Evolutionary conservation across 1,139 yeast genomes (phyloP).

Genomic region (Yamadazyma jaroonii): DNA sequence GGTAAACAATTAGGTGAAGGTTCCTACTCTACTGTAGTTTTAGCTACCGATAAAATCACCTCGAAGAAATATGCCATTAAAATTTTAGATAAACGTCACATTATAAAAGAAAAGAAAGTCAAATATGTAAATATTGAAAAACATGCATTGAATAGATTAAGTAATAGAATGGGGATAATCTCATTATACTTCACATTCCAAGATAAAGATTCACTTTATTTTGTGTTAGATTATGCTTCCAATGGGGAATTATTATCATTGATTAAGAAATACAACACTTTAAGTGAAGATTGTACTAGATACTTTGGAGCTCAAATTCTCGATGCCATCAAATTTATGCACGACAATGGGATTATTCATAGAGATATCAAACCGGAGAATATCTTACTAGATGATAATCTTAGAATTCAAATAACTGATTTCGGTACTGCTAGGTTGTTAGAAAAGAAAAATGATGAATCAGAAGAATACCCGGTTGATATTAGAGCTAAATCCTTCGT

Average conservation of each 20-base stretch:
- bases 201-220: conserved; percentile 82
- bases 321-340: conserved; percentile 68
- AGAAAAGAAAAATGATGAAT: conserved; percentile 40
- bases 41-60: conserved; percentile 79
- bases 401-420: conserved; percentile 72
- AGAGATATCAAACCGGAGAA: conserved; percentile 81
- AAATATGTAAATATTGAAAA: conserved; percentile 96
- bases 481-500: conserved; percentile 69
- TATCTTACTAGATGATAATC: conserved; percentile 60
- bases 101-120: conserved; percentile 90
- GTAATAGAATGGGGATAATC: conserved; percentile 71
- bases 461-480: conserved; percentile 44
- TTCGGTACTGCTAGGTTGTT: conserved; percentile 75
- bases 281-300: conserved; percentile 74
- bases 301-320: conserved; percentile 66
- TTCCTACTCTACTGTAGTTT: conserved; percentile 89
- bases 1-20: conserved; percentile 93
- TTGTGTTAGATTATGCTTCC: conserved; percentile 89
- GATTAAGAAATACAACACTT: conserved; percentile 72
- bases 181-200: conserved; percentile 91
- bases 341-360: conserved; percentile 74
- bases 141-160: conserved; percentile 81
- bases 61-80: conserved; percentile 82
- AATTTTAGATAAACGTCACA: conserved; percentile 87
- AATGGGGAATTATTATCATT: conserved; percentile 86